phyloP scores from a whole-genome alignment of 2,329 filamentous ascomycete genomes.

The Corynespora cassiicola region DNA sequence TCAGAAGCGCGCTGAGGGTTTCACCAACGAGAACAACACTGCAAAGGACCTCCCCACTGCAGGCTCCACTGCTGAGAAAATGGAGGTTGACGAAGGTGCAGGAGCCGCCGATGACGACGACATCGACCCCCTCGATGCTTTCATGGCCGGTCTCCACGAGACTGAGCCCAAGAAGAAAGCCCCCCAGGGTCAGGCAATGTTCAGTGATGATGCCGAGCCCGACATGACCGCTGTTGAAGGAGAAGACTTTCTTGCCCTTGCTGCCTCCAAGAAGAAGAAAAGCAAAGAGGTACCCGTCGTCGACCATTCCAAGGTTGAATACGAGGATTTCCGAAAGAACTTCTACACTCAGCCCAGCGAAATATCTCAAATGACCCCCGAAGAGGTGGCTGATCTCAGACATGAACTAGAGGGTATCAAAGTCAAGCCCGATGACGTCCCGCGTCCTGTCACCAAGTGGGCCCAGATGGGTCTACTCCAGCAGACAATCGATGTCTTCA shows the following conservation, averaged over 20 bases:
- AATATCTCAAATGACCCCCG: constrained; percentile 80
- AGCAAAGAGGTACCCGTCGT: constrained; percentile 94
- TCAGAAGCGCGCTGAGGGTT: constrained; percentile 75
- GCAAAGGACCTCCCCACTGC: constrained; percentile 49
- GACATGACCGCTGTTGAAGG: constrained; percentile 68
- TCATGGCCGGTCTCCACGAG: constrained; percentile 75
- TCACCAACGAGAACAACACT: constrained; percentile 49
- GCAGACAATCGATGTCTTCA: constrained; percentile 85
- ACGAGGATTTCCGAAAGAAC: constrained; percentile 87
- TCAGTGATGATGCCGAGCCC: constrained; percentile 81
- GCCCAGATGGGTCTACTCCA: constrained; percentile 91
- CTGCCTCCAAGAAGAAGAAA: constrained; percentile 73
- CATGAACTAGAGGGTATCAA: constrained; percentile 95
- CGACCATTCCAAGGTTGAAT: constrained; percentile 85
- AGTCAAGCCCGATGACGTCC: constrained; percentile 75
- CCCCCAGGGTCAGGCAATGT: constrained; percentile 82
- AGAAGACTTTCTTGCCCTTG: constrained; percentile 57
- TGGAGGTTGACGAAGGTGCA: constrained; percentile 61
- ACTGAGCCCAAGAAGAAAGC: constrained; percentile 51
- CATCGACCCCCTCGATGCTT: constrained; percentile 92
- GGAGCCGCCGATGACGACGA: constrained; percentile 71
- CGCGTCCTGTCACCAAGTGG: constrained; percentile 95
- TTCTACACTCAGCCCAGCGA: constrained; percentile 94
- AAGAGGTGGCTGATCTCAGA: constrained; percentile 80
- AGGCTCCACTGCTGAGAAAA: constrained; percentile 49